Percentiles rank a stretch among this genome's conserved stretches.
phyloP scores from a whole-genome alignment of 441 rosid genomes.

The Croton setiger region DNA sequence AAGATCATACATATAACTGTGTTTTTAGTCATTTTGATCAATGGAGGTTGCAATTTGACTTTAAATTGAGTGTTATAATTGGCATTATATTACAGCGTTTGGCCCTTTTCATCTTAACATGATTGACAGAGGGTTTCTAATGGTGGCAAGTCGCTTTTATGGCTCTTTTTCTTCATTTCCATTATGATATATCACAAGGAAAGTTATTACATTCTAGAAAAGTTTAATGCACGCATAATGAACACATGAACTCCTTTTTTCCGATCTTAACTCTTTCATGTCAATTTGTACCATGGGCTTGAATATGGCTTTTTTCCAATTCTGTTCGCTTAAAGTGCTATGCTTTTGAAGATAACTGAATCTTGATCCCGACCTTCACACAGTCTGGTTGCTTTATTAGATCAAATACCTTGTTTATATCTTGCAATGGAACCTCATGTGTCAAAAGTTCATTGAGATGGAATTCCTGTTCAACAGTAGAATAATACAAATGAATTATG shows the following conservation, averaged over 20 bases:
- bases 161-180: neutral
- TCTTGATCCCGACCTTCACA: conserved; percentile 39
- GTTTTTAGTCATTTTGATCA: neutral
- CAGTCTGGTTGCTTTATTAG: conserved; percentile 36
- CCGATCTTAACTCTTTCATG: neutral
- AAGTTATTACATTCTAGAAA: too few species aligned
- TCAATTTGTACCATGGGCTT: neutral
- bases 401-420: conserved; percentile 28
- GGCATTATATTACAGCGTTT: neutral
- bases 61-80: conserved; percentile 1
- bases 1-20: conserved; percentile 15
- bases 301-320: too few species aligned
- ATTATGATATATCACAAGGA: neutral
- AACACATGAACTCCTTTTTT: neutral
- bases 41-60: conserved; percentile 12
- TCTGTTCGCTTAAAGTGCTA: too few species aligned
- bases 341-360: conserved; percentile 11
- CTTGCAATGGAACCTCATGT: conserved; percentile 35
- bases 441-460: conserved; percentile 33
- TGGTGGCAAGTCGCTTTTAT: neutral
- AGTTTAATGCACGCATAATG: too few species aligned
- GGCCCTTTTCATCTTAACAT: neutral
- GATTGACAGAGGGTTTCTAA: neutral
- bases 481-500: neutral
- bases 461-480: conserved; percentile 26